A percentile compares a stretch with the other conserved stretches of the same genome.
These are phyloP conservation scores for Penicillium canescens DNA, from an alignment of 495 filamentous ascomycete species.

Conservation along the genomic window DNA sequence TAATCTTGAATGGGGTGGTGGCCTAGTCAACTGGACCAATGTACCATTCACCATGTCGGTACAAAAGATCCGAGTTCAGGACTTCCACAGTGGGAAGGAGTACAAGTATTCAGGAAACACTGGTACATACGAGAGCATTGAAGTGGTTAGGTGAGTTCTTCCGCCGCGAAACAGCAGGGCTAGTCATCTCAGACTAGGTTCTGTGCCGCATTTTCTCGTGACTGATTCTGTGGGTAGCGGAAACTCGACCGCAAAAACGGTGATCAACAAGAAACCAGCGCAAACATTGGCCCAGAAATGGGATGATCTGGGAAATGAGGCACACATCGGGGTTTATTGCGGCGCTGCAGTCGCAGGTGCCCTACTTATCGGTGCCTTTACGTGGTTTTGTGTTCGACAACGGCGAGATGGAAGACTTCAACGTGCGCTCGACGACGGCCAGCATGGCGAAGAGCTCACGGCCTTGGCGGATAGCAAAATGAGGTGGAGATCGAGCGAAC, in stretches of 20 bases:
- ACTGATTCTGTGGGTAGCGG: slow-evolving; percentile 43
- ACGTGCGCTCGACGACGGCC: slow-evolving; percentile 15
- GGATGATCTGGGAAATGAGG: slow-evolving; percentile 50
- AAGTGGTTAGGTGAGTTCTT: slow-evolving; percentile 50
- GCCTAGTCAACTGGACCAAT: slow-evolving; percentile 59
- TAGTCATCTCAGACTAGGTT: background rate
- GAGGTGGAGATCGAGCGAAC: slow-evolving; percentile 13
- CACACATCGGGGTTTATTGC: slow-evolving; percentile 39
- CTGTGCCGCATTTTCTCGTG: slow-evolving; percentile 9
- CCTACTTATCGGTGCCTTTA: slow-evolving; percentile 5
- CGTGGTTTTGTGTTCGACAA: slow-evolving; percentile 16
- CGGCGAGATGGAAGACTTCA: slow-evolving; percentile 18
- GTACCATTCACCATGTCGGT: slow-evolving; percentile 70
- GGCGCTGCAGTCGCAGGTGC: slow-evolving; percentile 11
- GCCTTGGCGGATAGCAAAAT: slow-evolving; percentile 7
- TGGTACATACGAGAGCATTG: slow-evolving; percentile 35
- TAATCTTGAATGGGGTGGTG: slow-evolving; percentile 69
- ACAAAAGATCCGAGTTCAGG: slow-evolving; percentile 34
- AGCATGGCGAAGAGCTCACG: slow-evolving; percentile 9
- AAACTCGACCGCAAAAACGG: slow-evolving; percentile 54
- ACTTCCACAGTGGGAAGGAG: slow-evolving; percentile 33
- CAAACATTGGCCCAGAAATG: slow-evolving; percentile 55
- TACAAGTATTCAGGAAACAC: slow-evolving; percentile 35
- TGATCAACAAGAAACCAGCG: slow-evolving; percentile 26
- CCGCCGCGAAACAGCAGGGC: background rate